Conservation (phyloP, 2,329 filamentous ascomycete genomes). For the Thermothelomyces thermophilus region DNA sequence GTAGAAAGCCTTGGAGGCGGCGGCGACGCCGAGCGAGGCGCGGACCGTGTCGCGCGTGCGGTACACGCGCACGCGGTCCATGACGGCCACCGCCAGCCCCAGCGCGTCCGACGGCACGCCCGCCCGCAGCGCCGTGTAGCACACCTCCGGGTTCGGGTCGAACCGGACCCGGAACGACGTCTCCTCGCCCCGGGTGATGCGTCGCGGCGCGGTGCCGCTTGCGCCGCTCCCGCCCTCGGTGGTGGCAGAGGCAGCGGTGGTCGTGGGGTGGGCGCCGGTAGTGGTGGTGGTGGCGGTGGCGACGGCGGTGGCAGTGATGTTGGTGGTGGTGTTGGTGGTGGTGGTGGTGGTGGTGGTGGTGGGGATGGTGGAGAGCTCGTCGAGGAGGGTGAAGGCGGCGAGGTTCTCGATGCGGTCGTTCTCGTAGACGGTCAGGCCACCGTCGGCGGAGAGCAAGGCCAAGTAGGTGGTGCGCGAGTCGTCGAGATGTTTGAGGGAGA, state of each 20-base stretch:
- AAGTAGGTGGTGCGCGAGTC: slow-evolving; percentile 76
- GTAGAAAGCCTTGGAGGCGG: slow-evolving; percentile 72
- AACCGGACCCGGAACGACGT: slow-evolving; percentile 80
- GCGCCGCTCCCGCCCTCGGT: slow-evolving; percentile 24
- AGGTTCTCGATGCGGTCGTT: slow-evolving; percentile 79
- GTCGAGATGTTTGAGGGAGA: slow-evolving; percentile 78
- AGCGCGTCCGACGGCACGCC: slow-evolving; percentile 76
- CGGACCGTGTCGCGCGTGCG: slow-evolving; percentile 58
- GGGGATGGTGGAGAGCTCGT: slow-evolving; percentile 52
- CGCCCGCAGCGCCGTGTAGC: slow-evolving; percentile 69
- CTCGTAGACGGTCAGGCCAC: slow-evolving; percentile 72
- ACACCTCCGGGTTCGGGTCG: slow-evolving; percentile 78
- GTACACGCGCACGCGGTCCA: slow-evolving; percentile 78
- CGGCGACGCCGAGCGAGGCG: slow-evolving; percentile 44
- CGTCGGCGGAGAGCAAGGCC: slow-evolving; percentile 77
- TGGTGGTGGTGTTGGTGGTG: neutral
- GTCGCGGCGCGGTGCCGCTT: neutral
- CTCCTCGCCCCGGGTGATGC: slow-evolving; percentile 67
- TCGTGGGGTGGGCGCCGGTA: too few relatives aligned
- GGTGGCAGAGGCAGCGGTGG: neutral
- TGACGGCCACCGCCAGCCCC: slow-evolving; percentile 76
- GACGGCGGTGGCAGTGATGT: slow-evolving; percentile 29
- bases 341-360: neutral
- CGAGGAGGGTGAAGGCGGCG: slow-evolving; percentile 66
- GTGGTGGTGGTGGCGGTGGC: slow-evolving; percentile 27